Evolutionary conservation across 805 yeast genomes (phyloP).

Genomic region (Candida coleopterorum): DNA sequence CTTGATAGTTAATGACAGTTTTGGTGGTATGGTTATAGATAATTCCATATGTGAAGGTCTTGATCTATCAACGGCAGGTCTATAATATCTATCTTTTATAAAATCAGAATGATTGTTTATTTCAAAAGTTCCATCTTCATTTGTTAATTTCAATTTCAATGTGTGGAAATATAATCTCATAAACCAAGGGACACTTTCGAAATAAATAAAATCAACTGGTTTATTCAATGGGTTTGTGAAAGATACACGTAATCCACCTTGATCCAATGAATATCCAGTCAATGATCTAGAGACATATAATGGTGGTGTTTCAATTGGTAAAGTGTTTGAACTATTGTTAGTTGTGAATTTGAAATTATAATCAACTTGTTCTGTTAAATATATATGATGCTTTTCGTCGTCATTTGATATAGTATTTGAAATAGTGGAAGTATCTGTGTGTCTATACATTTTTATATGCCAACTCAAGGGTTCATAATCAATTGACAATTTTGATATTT

Average conservation of each 20-base stretch:
- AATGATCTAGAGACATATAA: constrained; percentile 75
- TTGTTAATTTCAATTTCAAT: constrained; percentile 35
- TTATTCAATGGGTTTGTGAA: constrained; percentile 60
- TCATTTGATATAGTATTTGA: constrained; percentile 9
- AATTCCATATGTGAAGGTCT: constrained; percentile 84
- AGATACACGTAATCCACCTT: constrained; percentile 81
- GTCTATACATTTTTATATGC: constrained; percentile 8
- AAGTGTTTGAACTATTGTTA: constrained; percentile 39
- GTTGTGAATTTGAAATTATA: constrained; percentile 42
- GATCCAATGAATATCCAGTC: constrained; percentile 87
- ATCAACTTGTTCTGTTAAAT: constrained; percentile 12
- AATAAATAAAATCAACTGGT: constrained; percentile 52
- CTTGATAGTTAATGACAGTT: constrained; percentile 53
- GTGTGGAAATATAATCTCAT: constrained; percentile 80
- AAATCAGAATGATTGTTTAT: constrained; percentile 20
- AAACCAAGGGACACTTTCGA: constrained; percentile 91
- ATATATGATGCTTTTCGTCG: constrained; percentile 11
- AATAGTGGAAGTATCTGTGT: constrained; percentile 8
- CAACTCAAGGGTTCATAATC: constrained; percentile 6
- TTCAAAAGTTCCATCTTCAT: constrained; percentile 14
- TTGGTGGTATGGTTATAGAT: constrained; percentile 57
- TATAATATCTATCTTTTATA: constrained; percentile 53
- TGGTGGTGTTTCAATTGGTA: constrained; percentile 47
- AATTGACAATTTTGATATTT: constrained; percentile 42
- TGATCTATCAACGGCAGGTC: constrained; percentile 74